Percentiles rank a stretch among this genome's conserved stretches.
phyloP scores from a whole-genome alignment of 768 basidiomycete genomes.

The Boletellus emodensis region DNA sequence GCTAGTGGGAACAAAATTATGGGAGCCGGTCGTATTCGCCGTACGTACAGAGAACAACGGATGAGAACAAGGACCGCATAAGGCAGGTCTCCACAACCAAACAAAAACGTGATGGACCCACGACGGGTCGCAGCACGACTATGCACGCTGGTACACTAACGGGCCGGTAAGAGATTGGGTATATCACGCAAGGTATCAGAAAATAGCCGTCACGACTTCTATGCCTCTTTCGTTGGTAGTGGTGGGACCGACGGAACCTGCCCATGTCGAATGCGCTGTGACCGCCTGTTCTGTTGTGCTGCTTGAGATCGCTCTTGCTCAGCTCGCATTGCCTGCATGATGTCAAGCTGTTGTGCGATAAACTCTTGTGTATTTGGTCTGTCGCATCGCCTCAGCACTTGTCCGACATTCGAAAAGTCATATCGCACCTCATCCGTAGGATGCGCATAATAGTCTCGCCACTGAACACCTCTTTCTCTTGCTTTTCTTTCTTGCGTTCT shows the following conservation, averaged over 20 bases:
- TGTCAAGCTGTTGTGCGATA: conserved; percentile 81
- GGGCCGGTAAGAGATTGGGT: conserved; percentile 13
- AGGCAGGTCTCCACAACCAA: conserved; percentile 16
- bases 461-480: conserved; percentile 68
- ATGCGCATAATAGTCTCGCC: conserved; percentile 95
- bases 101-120: conserved; percentile 2
- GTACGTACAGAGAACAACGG: conserved; percentile 19
- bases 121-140: neutral
- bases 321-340: conserved; percentile 75
- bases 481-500: conserved; percentile 84
- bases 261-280: conserved; percentile 47
- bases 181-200: conserved; percentile 26
- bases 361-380: conserved; percentile 83
- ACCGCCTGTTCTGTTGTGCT: conserved; percentile 54
- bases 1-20: neutral
- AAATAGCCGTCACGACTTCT: conserved; percentile 2
- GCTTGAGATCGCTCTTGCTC: conserved; percentile 75
- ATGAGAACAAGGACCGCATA: conserved; percentile 14
- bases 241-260: conserved; percentile 27
- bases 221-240: conserved; percentile 25
- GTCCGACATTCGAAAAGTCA: neutral
- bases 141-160: neutral
- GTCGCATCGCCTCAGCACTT: conserved; percentile 5
- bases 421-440: conserved; percentile 85
- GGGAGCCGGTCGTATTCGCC: conserved; percentile 2